Evolutionary conservation across 495 filamentous ascomycete species (phyloP).

Genomic region (Penicillium psychrofluorescens): DNA sequence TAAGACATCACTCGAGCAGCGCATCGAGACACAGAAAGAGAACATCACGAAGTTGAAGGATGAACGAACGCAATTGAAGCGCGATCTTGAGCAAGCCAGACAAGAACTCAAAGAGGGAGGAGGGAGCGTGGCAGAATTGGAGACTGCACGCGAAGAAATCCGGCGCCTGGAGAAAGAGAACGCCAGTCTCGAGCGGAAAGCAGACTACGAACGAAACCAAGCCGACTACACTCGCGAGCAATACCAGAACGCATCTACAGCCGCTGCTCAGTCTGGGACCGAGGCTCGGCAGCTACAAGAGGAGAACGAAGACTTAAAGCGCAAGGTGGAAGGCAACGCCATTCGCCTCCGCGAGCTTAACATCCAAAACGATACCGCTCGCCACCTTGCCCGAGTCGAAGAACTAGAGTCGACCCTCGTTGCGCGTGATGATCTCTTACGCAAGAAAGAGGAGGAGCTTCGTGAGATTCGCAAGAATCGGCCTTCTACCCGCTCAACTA

Average conservation of each 20-base stretch:
- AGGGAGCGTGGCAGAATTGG: constrained; percentile 43
- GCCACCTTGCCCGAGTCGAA: constrained; percentile 31
- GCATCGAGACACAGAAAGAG: constrained; percentile 31
- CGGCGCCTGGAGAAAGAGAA: constrained; percentile 35
- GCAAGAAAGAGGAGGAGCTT: constrained; percentile 56
- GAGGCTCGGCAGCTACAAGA: constrained; percentile 44
- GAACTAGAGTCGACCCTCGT: constrained; percentile 41
- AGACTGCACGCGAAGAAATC: constrained; percentile 35
- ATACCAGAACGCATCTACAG: constrained; percentile 58
- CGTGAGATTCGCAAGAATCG: constrained; percentile 45
- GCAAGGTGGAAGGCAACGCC: constrained; percentile 44
- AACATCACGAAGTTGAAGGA: constrained; percentile 43
- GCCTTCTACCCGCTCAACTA: constrained; percentile 38
- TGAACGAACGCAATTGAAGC: constrained; percentile 37
- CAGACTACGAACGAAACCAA: constrained; percentile 44
- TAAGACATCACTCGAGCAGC: constrained; percentile 20
- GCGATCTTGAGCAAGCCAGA: constrained; percentile 42
- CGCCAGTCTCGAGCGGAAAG: constrained; percentile 36
- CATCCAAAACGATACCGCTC: constrained; percentile 26
- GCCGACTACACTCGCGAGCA: constrained; percentile 52
- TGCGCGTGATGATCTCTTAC: constrained; percentile 40
- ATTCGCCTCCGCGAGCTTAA: constrained; percentile 46
- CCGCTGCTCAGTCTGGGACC: constrained; percentile 38
- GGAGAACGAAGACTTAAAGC: constrained; percentile 40
- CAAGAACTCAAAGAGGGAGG: constrained; percentile 40